A percentile compares a stretch with the other conserved stretches of the same genome.
Evolutionary conservation across 2,329 filamentous ascomycete genomes (phyloP).

Genomic region (Lasiodiplodia sp.): DNA sequence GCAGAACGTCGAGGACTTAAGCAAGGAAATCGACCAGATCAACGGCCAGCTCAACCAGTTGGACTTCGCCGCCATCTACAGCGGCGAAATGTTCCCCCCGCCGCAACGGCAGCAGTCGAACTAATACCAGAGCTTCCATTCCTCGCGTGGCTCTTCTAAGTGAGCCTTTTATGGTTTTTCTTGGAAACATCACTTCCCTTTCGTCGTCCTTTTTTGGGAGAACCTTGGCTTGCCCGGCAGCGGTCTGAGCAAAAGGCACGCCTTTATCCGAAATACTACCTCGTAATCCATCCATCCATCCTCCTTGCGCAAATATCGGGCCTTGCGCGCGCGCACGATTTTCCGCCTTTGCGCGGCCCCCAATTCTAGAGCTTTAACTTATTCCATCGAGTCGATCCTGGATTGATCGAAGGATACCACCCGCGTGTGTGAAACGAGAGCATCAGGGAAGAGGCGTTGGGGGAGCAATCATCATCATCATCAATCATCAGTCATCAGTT

Average conservation of each 20-base stretch:
- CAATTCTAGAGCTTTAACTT: not conserved
- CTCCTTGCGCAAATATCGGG: too few relatives aligned
- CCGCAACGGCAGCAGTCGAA: not conserved
- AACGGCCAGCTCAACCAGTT: constrained; percentile 70
- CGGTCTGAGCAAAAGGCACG: not conserved
- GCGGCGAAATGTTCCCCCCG: constrained; percentile 34
- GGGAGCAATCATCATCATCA: not conserved
- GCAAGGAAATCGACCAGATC: constrained; percentile 75
- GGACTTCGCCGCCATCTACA: constrained; percentile 66
- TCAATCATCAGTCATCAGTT: not conserved
- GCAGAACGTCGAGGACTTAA: constrained; percentile 82
- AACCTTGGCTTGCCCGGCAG: not conserved
- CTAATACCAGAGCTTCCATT: not conserved
- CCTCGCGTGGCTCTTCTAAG: not conserved
- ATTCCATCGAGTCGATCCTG: not conserved
- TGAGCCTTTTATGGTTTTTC: too few relatives aligned
- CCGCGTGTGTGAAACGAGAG: not conserved
- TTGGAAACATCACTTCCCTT: not conserved
- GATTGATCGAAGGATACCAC: not conserved
- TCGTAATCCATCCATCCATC: not conserved
- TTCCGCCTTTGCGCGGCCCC: not conserved
- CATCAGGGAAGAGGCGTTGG: constrained; percentile 7
- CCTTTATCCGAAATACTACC: not conserved
- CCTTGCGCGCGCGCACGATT: too few relatives aligned
- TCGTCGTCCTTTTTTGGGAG: not conserved